Percentiles rank a stretch among this genome's conserved stretches.
These are phyloP conservation scores for Microsporum audouinii DNA, from an alignment of 2,329 filamentous ascomycete species.

Conservation along the genomic window DNA sequence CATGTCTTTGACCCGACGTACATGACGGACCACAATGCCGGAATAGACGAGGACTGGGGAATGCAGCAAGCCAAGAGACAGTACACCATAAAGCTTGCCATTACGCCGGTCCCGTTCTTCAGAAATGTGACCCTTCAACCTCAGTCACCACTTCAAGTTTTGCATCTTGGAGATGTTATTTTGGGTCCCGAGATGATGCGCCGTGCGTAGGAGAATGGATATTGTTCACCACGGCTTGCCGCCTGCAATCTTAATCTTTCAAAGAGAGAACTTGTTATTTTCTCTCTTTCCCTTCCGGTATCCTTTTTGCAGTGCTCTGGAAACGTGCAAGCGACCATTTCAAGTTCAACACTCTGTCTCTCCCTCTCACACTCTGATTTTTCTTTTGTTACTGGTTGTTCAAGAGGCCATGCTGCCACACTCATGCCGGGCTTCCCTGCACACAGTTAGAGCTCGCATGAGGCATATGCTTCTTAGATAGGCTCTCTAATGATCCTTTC, in stretches of 20 bases:
- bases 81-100: slow-evolving; percentile 1
- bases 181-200: not conserved
- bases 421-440: not conserved
- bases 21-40: slow-evolving; percentile 1
- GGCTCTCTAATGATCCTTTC: not conserved
- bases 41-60: not conserved
- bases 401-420: not conserved
- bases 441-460: not conserved
- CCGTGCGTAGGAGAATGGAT: not conserved
- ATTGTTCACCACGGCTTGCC: not conserved
- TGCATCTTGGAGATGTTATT: slow-evolving; percentile 3
- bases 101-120: slow-evolving; percentile 5
- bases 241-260: not conserved
- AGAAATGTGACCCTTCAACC: not conserved
- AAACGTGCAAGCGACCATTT: not conserved
- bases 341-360: not conserved
- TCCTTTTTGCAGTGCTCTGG: not conserved
- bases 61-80: not conserved
- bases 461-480: not conserved
- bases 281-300: not conserved
- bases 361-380: not conserved
- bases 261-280: not conserved
- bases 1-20: not conserved
- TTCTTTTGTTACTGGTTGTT: not conserved
- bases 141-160: not conserved